Conservation (phyloP, 176 grass and related monocot genomes). For the Bromus sterilis region DNA sequence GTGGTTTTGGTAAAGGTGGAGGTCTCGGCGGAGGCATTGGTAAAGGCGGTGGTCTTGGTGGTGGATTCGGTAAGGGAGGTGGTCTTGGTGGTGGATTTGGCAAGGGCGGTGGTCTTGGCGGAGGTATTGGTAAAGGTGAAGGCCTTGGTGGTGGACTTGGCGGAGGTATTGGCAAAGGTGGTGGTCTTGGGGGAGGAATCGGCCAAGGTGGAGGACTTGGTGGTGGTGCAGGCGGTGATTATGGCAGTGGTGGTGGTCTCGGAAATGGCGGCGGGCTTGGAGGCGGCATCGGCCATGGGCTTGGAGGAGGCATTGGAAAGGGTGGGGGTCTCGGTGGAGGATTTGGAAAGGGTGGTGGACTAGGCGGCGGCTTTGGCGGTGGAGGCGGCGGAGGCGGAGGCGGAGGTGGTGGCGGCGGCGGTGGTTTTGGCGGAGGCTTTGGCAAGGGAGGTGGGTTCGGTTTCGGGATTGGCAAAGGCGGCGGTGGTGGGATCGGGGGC, state of each 20-base stretch:
- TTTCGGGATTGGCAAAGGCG: constrained; percentile 10
- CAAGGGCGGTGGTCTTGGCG: constrained; percentile 5
- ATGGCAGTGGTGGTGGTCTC: background rate
- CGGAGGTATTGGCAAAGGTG: background rate
- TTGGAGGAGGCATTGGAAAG: constrained; percentile 10
- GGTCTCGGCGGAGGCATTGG: constrained; percentile 1
- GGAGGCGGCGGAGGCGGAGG: background rate
- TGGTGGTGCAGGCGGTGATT: background rate
- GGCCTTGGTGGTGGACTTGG: background rate
- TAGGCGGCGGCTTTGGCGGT: background rate
- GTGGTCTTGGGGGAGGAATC: background rate
- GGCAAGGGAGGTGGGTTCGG: constrained; percentile 12
- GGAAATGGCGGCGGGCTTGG: constrained; percentile 19
- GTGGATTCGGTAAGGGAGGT: constrained; percentile 8
- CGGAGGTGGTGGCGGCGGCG: background rate
- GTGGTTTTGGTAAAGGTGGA: background rate
- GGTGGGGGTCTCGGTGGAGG: background rate
- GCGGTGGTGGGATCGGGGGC: background rate
- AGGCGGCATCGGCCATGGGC: background rate
- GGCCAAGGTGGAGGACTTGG: constrained; percentile 2
- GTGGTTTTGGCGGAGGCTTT: constrained; percentile 8
- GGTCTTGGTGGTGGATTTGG: constrained; percentile 6
- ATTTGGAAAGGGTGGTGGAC: constrained; percentile 10
- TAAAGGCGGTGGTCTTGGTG: background rate
- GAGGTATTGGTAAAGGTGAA: constrained; percentile 9